Evolutionary conservation across 2,329 filamentous ascomycete genomes (phyloP), one percentile per base, ranked within the genome.

Genomic region (Septoria petroselini): DNA sequence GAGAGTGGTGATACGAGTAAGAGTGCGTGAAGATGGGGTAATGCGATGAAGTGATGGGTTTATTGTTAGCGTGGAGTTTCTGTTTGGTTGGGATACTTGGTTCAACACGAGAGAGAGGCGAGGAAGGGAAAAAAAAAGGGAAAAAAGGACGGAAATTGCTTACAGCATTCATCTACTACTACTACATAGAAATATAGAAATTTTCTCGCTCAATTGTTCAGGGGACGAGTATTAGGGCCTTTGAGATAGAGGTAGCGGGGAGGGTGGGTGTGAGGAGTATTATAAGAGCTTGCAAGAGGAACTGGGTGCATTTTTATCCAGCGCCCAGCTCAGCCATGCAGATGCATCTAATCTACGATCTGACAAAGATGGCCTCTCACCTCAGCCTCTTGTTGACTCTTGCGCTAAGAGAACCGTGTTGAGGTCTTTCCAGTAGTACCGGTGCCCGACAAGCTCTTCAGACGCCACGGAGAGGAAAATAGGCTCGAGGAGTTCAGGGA

Each of bases 61-160:
- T 29, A 17, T 46, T 31, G 34, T 48, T 48, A 48, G 45, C 45
- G 45, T 34, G 45, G 45, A 48, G 45, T 48, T 41, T 14, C 38
- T 21, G 33, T 33, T 30, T n/a, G n/a, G n/a, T n/a, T n/a, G n/a
- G n/a, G n/a, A n/a, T n/a, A n/a, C n/a, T n/a, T n/a, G n/a, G n/a
- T 47, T 47, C 44, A 47, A 47, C 44, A 47, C 35, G 12, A 8
- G 29, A 42, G 11, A 27, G 7, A 18, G n/a, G 29, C 11, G 27
- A 8, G 19, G 14, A 27, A 19, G 14, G 3, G 7, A 3, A 19
- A 21, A 42, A 42, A 8, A 27, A n/a, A n/a, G n/a, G n/a, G n/a
- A n/a, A n/a, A n/a, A n/a, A n/a, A n/a, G n/a, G n/a, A n/a, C n/a
- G n/a, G n/a, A n/a, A n/a, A n/a, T n/a, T n/a, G n/a, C n/a, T n/a